Evolutionary conservation across 179 eudicot genomes (phyloP), one percentile per base, ranked within the genome.

Genomic region (Spinacia oleracea): DNA sequence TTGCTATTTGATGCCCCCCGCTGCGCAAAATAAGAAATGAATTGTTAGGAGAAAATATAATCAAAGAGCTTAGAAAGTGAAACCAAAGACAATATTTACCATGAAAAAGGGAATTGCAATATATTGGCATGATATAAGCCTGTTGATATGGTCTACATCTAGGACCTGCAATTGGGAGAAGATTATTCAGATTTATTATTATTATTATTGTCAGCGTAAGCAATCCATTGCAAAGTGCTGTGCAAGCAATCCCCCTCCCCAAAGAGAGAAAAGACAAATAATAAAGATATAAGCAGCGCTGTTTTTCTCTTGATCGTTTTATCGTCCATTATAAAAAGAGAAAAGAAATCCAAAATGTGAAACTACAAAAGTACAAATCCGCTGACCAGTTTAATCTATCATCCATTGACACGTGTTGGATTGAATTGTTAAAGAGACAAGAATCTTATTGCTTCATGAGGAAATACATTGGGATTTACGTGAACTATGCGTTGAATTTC

Each of bases 1-100:
- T 86, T 91, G 87, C 93, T 88, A 82, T 88, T 89, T 70, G 97
- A 91, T 60, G 93, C 97, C 75, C 98, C 98, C 81, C 89, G 88
- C 98, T 95, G 90, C 59, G 45, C 50, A 27, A 46, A 53, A 71
- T 2, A 40, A 62, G 34, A 66, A n/a, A 67, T 70, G n/a, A 20
- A 38, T 60, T 25, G 46, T 9, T 72, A 66, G 40, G 75, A 70
- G 70, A 23, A 42, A 34, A 25, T 9, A 31, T 48, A 32, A 45
- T 38, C 66, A 40, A 51, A 72, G 55, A 55, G 25, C 31, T 34
- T n/a, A n/a, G n/a, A 35, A 55, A 59, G 72, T 14, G 40, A 68
- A 64, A 74, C 43, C 69, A 11, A 75, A 67, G 50, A 50, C 48
- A 43, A n/a, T 81, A 83, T 88, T 83, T 85, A 93, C 97, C 91